Evolutionary conservation across 148 eudicot species (phyloP), one percentile per base, ranked within the genome.

Genomic region (Rhododendron simsii): DNA sequence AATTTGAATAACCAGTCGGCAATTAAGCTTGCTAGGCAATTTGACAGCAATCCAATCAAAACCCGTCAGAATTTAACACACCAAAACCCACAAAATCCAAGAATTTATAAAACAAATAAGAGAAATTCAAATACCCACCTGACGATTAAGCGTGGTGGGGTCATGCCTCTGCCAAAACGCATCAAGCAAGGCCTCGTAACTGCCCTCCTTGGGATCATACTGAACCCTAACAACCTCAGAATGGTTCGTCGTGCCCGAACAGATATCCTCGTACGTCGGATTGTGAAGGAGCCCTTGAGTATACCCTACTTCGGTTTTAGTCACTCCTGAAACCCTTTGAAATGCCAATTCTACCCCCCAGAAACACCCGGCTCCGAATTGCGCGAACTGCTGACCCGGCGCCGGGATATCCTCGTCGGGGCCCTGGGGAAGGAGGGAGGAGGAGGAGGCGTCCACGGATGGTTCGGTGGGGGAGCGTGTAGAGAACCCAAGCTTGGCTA

Each of bases 331-430:
- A 47, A 92, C 93, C 82, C 94, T 89, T 89, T 92, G 94, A 44
- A 84, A 92, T 44, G 90, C 93, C 84, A 92, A 78, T 80, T 92
- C 94, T 1, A 91, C 93, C 0, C 94, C 94, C 94, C 94, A 92
- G 83, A 92, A 92, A 10, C 94, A 92, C 16, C 94, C 94, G 0
- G 92, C 92, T 4, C 94, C 94, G 73, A 92, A 92, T 78, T 91
- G 91, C 0, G 91, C 92, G 81, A 92, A 88, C 78, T 86, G 81
- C 63, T 92, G 91, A 20, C 92, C 92, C 0, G 92, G 88, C 1
- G 90, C 85, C 0, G 94, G 92, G 2, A 80, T 4, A 59, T 92
- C 94, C 26, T 85, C 90, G 87, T 92, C 94, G n/a, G 92, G 92
- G 15, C 87, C 87, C 63, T 83, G 88, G 1, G 92, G 55, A 13